Conservation (phyloP, 164 flowering plant species). For the Protea cynaroides region DNA sequence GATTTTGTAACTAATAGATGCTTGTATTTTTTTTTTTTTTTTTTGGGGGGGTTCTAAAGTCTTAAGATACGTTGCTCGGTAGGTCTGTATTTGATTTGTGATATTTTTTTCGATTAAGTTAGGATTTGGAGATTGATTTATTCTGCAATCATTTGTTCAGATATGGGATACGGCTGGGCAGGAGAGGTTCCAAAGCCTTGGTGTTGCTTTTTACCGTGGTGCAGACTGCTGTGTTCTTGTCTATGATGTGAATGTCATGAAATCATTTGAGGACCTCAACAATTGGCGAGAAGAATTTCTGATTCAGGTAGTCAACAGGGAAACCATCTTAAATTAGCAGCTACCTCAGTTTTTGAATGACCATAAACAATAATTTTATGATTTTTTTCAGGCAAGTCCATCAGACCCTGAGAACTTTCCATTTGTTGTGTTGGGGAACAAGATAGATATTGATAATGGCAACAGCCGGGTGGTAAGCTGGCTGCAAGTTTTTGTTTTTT, state of each 20-base stretch:
- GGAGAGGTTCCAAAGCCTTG: slow-evolving; percentile 91
- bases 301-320: slow-evolving; percentile 50
- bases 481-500: slow-evolving; percentile 1
- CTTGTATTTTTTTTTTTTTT: no score
- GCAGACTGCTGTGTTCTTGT: slow-evolving; percentile 96
- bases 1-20: no score
- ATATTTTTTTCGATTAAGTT: no score
- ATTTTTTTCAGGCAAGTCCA: slow-evolving; percentile 68
- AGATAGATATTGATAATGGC: slow-evolving; percentile 88
- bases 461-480: slow-evolving; percentile 83
- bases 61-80: no score
- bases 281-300: slow-evolving; percentile 91
- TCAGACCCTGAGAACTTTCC: slow-evolving; percentile 92
- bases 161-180: slow-evolving; percentile 99
- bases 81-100: no score
- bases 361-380: neutral
- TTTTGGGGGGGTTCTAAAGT: no score
- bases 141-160: slow-evolving; percentile 20
- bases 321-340: neutral
- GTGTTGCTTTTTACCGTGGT: slow-evolving; percentile 90
- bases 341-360: neutral
- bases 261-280: slow-evolving; percentile 82
- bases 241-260: no score
- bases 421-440: slow-evolving; percentile 87
- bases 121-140: no score